Percentiles rank a stretch among this genome's conserved stretches.
phyloP scores from a whole-genome alignment of 2,329 filamentous ascomycete species.

The Ceratocystis huliohia region DNA sequence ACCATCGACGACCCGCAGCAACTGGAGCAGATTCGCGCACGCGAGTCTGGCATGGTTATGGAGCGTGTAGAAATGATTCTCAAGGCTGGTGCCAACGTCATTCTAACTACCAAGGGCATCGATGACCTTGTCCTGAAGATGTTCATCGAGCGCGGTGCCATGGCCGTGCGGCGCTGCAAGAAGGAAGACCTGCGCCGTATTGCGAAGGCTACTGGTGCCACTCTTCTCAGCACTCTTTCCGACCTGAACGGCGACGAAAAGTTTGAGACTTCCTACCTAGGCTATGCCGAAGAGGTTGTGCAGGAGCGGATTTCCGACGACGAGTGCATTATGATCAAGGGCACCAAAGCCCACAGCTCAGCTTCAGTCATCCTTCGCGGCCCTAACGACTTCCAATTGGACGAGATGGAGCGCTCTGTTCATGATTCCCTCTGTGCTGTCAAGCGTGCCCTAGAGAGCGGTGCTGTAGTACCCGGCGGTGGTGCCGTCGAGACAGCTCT shows the following conservation, averaged over 20 bases:
- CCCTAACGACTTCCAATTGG: constrained; percentile 88
- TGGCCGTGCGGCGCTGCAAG: constrained; percentile 93
- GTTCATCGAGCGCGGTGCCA: constrained; percentile 87
- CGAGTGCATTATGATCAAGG: constrained; percentile 93
- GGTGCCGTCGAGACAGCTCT: constrained; percentile 97
- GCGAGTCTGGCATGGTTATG: constrained; percentile 84
- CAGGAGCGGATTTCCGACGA: constrained; percentile 98
- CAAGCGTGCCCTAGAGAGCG: constrained; percentile 92
- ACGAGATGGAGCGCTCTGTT: constrained; percentile 98
- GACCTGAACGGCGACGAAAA: constrained; percentile 96
- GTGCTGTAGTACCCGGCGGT: constrained; percentile 89
- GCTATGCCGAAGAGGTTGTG: constrained; percentile 87
- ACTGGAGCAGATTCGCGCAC: constrained; percentile 88
- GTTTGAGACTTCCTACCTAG: constrained; percentile 81
- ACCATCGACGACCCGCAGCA: constrained; percentile 96
- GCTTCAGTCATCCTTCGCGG: constrained; percentile 94
- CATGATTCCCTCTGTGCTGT: constrained; percentile 95
- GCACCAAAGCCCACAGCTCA: constrained; percentile 85
- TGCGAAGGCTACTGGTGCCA: constrained; percentile 89
- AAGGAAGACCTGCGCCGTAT: constrained; percentile 96
- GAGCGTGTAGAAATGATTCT: constrained; percentile 95
- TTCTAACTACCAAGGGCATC: constrained; percentile 96
- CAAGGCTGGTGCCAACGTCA: constrained; percentile 90
- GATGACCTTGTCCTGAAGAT: constrained; percentile 90
- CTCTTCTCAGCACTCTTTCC: constrained; percentile 80